Base-by-base conservation (phyloP, 352 stramenopile species). In the Phytophthora hybrid region DNA sequence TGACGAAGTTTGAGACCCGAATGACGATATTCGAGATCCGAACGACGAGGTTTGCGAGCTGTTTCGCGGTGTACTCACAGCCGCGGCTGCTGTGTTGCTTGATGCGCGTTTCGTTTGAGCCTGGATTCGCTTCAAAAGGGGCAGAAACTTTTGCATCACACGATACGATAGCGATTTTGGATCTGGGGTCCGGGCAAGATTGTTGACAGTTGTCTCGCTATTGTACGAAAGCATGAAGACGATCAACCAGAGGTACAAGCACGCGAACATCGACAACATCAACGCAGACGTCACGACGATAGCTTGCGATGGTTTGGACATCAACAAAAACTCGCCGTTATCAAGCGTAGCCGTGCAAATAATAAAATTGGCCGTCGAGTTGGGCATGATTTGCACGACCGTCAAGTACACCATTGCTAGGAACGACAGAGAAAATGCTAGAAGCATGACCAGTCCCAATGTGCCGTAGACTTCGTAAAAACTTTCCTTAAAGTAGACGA, bases 381-480 rank as follows among this genome's bases (percentile, higher is more conserved):
- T 77, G 0, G 83, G 81, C 41, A 79, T 73, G 5, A 91, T 37
- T 71, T 91, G 79, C 16, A 89, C 78, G 14, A 78, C 77, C 6
- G 79, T 77, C 53, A 82, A 75, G 41, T 68, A 75, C 10, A 81
- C n/a, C 61, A 85, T 76, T 0, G 75, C 75, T 7, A 77, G 34
- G 49, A 79, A 69, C 0, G 77, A 78, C 18, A 77, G 49, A 11
- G 78, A 31, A 56, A 90, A 88, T 2, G 74, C 76, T 16, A 74
- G 1, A 4, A 88, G 10, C 79, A 87, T 87, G 0, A 76, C 65
- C 1, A 87, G 41, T 0, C 83, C 83, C 10, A 90, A 58, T 1
- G 70, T 56, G 4, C 80, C 83, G 54, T 87, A 88, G 10, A 84
- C 74, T 26, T 82, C 79, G 62, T 79, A 82, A 62, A 90, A 90